Evolutionary conservation across 148 eudicot species (phyloP).

Genomic region (Fagopyrum tataricum): DNA sequence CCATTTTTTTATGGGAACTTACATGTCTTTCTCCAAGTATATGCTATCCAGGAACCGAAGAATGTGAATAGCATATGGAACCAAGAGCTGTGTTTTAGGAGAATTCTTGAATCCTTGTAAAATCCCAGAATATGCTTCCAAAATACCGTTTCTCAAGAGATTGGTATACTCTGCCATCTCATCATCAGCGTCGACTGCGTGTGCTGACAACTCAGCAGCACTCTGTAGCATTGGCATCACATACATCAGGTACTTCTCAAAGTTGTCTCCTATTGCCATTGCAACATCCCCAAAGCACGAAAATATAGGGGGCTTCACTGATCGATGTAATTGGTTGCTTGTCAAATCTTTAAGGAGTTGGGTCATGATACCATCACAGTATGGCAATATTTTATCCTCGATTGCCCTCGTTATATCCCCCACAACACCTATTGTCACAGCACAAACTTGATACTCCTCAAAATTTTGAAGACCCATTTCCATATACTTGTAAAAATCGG

Average conservation of each 20-base stretch:
- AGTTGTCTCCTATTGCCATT: constrained; percentile 84
- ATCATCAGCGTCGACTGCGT: constrained; percentile 63
- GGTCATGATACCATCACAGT: constrained; percentile 93
- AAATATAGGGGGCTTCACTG: constrained; percentile 94
- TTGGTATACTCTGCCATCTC: constrained; percentile 74
- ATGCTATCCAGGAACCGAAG: constrained; percentile 79
- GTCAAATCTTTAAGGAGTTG: constrained; percentile 86
- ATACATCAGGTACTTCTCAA: constrained; percentile 84
- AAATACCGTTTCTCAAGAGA: constrained; percentile 71
- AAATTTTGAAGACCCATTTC: constrained; percentile 96
- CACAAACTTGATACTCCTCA: constrained; percentile 93
- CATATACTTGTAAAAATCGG: constrained; percentile 72
- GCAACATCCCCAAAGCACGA: constrained; percentile 94
- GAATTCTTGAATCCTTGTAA: constrained; percentile 89
- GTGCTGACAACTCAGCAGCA: constrained; percentile 75
- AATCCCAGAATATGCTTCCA: constrained; percentile 89
- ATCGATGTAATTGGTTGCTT: constrained; percentile 79
- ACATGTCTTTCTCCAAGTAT: constrained; percentile 88
- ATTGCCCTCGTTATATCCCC: constrained; percentile 85
- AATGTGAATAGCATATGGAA: constrained; percentile 72
- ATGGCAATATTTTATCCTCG: constrained; percentile 81
- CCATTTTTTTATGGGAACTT: constrained; percentile 23
- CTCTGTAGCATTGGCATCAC: constrained; percentile 97
- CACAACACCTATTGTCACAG: constrained; percentile 89
- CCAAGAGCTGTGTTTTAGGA: constrained; percentile 65